A percentile compares a stretch with the other conserved stretches of the same genome.
phyloP scores from a whole-genome alignment of 495 filamentous ascomycete genomes.

The Neurospora sp. region DNA sequence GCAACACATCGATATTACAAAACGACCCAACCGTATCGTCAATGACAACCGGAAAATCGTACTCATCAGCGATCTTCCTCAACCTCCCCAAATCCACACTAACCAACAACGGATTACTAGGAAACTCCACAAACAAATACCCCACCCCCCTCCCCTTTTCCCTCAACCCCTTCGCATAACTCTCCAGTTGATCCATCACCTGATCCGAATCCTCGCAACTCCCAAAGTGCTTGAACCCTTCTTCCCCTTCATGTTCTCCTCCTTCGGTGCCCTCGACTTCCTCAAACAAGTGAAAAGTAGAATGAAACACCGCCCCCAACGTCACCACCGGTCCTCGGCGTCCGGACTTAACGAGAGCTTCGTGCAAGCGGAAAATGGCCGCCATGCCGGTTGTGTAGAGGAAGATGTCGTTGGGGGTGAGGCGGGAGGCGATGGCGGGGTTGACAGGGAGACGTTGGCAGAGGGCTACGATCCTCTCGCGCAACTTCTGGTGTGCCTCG shows the following conservation, averaged over 20 bases:
- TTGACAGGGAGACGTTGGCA: conserved; percentile 3
- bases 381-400: conserved; percentile 40
- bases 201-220: conserved; percentile 18
- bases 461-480: conserved; percentile 25
- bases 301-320: conserved; percentile 30
- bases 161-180: conserved; percentile 21
- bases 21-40: conserved; percentile 43
- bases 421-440: not conserved
- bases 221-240: conserved; percentile 28
- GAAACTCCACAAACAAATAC: conserved; percentile 36
- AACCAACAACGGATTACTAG: conserved; percentile 35
- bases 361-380: conserved; percentile 20
- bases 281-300: conserved; percentile 22
- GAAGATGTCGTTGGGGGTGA: conserved; percentile 27
- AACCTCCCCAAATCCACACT: conserved; percentile 35
- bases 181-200: conserved; percentile 30
- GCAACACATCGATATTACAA: conserved; percentile 37
- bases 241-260: not conserved
- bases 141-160: conserved; percentile 15
- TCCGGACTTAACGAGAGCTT: conserved; percentile 8
- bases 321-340: conserved; percentile 15
- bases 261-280: conserved; percentile 8
- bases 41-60: conserved; percentile 34
- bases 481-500: not conserved
- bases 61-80: conserved; percentile 25